Percentiles rank a stretch among this genome's conserved stretches.
Evolutionary conservation across 768 basidiomycete species (phyloP).

Genomic region (Mycena indigotica): DNA sequence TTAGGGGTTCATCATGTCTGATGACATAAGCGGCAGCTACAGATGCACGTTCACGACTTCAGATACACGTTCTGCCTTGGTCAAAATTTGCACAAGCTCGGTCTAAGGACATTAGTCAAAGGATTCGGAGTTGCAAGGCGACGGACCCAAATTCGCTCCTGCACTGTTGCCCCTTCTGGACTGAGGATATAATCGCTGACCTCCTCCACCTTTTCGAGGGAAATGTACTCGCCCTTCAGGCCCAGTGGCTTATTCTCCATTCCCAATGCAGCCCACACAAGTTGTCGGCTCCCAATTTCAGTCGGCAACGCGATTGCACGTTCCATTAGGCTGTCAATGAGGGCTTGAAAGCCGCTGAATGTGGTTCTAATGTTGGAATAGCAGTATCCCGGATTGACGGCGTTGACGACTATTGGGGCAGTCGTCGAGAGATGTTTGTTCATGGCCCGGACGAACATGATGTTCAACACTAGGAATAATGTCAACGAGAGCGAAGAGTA

Average conservation of each 20-base stretch:
- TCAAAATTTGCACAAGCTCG: neutral
- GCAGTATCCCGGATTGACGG: constrained; percentile 27
- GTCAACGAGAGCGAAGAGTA: neutral
- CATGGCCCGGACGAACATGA: constrained; percentile 27
- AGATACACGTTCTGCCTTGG: constrained; percentile 3
- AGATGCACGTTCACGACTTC: constrained; percentile 3
- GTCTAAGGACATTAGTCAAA: neutral
- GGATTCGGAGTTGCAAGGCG: neutral
- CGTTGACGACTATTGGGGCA: constrained; percentile 22
- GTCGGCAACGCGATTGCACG: constrained; percentile 20
- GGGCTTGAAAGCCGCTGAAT: neutral
- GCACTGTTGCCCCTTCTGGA: constrained; percentile 27
- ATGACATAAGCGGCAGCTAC: no score
- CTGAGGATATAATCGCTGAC: constrained; percentile 31
- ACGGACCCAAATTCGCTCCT: constrained; percentile 36
- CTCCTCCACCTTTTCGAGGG: constrained; percentile 27
- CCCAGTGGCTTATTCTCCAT: constrained; percentile 18
- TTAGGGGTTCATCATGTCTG: neutral
- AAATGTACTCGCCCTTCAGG: constrained; percentile 35
- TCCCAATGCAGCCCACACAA: constrained; percentile 37
- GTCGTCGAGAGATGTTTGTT: constrained; percentile 13
- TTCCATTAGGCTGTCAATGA: constrained; percentile 16
- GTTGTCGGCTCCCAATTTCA: constrained; percentile 29
- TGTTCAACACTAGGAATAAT: constrained; percentile 25
- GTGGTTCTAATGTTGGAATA: constrained; percentile 15